Evolutionary conservation across 208 protist genomes (phyloP).

Genomic region (Balamuthia mandrillaris): DNA sequence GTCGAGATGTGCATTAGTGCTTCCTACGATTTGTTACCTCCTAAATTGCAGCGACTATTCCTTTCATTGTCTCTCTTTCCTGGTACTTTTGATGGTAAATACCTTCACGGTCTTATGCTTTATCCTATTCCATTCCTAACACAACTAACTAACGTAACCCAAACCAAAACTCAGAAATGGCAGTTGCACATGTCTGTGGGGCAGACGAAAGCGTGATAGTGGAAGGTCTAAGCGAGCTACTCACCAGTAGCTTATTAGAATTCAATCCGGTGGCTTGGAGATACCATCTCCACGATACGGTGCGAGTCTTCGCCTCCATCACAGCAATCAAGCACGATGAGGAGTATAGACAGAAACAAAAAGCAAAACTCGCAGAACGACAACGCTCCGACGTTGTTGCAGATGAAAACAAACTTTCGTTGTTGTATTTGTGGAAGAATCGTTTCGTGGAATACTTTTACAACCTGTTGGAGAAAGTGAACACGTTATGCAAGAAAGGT

Average conservation of each 20-base stretch:
- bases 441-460: neutral
- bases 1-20: conserved; percentile 8
- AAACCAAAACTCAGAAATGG: neutral
- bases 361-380: neutral
- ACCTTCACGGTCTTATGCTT: neutral
- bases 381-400: neutral
- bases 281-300: conserved; percentile 3
- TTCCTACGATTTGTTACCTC: neutral
- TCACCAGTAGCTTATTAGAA: conserved; percentile 13
- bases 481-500: neutral
- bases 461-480: neutral
- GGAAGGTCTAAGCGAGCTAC: neutral
- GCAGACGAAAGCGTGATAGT: neutral
- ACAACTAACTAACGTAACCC: neutral
- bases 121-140: neutral
- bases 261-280: neutral
- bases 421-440: neutral
- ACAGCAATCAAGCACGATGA: neutral
- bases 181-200: neutral
- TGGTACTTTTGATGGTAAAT: neutral
- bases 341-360: neutral
- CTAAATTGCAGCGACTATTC: neutral
- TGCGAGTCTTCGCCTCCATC: neutral
- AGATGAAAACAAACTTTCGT: neutral
- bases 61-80: conserved; percentile 2